A percentile compares a stretch with the other conserved stretches of the same genome.
Evolutionary conservation across 106 monocot genomes (phyloP).

Genomic region (Phalaenopsis aphrodite): DNA sequence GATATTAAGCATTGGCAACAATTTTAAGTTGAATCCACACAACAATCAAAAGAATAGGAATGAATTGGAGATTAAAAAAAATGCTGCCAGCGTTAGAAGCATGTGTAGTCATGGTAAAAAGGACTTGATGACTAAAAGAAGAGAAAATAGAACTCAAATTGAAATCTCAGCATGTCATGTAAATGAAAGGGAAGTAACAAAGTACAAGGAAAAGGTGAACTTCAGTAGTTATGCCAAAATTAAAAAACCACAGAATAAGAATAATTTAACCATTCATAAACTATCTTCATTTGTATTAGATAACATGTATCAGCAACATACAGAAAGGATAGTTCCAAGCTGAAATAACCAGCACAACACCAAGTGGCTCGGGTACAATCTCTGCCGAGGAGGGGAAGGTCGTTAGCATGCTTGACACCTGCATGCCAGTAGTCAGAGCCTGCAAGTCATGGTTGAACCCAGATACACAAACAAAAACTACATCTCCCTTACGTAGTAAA

Average conservation of each 20-base stretch:
- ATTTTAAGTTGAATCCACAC: neutral
- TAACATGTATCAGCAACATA: slow-evolving; percentile 24
- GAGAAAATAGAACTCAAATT: neutral
- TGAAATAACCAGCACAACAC: slow-evolving; percentile 81
- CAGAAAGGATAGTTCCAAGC: slow-evolving; percentile 94
- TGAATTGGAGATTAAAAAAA: neutral
- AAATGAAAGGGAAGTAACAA: neutral
- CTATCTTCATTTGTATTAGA: neutral
- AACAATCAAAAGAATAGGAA: no score
- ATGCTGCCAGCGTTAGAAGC: neutral
- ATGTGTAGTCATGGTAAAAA: neutral
- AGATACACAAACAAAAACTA: neutral
- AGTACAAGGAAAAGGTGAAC: neutral
- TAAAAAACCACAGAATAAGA: neutral
- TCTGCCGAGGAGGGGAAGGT: slow-evolving; percentile 72
- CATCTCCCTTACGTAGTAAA: neutral
- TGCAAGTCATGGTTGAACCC: neutral
- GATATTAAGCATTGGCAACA: neutral
- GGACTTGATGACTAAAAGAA: neutral
- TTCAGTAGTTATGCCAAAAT: no score
- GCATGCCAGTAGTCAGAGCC: neutral
- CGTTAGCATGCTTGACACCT: slow-evolving; percentile 47
- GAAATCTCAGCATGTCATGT: neutral
- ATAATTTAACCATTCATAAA: neutral
- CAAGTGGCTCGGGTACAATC: slow-evolving; percentile 79